Base-by-base conservation (phyloP, 257 asterid species). In the Nicotiana benthamiana region DNA sequence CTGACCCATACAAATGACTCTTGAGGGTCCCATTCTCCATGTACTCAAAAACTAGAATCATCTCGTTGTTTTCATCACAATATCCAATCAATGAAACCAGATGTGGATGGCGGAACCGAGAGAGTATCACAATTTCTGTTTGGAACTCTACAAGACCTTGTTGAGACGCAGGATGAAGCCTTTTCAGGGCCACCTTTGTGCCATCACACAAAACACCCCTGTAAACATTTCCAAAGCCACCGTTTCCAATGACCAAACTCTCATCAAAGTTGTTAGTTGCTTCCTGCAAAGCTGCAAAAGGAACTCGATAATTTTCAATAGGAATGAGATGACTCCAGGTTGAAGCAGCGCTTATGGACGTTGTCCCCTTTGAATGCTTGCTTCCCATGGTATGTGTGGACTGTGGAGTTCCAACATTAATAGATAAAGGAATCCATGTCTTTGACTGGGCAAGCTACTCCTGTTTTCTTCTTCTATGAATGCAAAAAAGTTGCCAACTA, bases 401-500 rank as follows among this genome's bases (percentile, higher is more conserved):
- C 22, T 17, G 13, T 48, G 18, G 60, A 54, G 60, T 17, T 13
- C 26, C 7, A n/a, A 12, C 27, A 57, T 16, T 64, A 64, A 6
- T 28, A 15, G 72, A 63, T 15, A 63, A 27, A 63, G 20, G 40
- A 62, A 62, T 15, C 40, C 5, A 9, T 11, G 30, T 1, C 66
- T 10, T 60, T 22, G 66, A 57, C 16, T 22, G 6, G 7, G 17
- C 32, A 60, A 52, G 57, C n/a, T 52, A 5, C 57, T 52, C 17
- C 57, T 13, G 86, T 82, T 87, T 91, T 67, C 84, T 87, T 83
- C 90, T 87, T 77, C 88, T 84, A 27, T 18, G 72, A 80, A 85
- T 5, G 72, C 85, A 81, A 79, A 82, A 11, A 90, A 67, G 59
- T 85, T 3, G 22, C 85, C 90, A 54, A 80, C 64, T 82, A 86